Base-by-base conservation (phyloP, 2,329 filamentous ascomycete species). In the Pestalotiopsis sp. region DNA sequence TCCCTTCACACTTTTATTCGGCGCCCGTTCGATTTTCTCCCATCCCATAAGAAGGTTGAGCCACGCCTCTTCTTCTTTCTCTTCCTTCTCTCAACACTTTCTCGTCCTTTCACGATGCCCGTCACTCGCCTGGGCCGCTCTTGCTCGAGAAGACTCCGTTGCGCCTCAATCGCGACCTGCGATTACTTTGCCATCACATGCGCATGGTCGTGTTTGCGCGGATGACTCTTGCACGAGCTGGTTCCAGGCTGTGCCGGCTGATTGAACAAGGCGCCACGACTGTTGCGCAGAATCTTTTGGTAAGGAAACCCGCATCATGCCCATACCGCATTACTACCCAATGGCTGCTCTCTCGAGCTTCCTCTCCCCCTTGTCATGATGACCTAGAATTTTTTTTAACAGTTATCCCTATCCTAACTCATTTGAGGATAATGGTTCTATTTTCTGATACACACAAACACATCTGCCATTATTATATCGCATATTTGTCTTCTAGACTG, bases 381-480 rank as follows among this genome's bases (percentile, higher is more conserved):
- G 61, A 64, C 39, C 61, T 25, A 64, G 20, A 64, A 64, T 45
- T 20, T 38, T 45, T 20, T 38, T 14, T 41, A 63, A 63, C 61
- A 64, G 61, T 64, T 64, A 64, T 64, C 61, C 61, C 61, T 64
- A 64, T 64, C 61, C 25, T 38, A 64, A 64, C 39, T 36, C 31
- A 27, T 31, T 45, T 64, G 61, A 25, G 61, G 61, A 64, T 64
- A 64, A 11, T 23, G 61, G 61, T 64, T 39, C 25, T 49, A 49
- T 27, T 64, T 39, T 64, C 36, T 52, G 45, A 52, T 52, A 52
- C 11, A 64, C 59, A 62, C 59, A 39, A 39, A 20, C 59, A 12
- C 31, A 17, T 11, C 13, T 17, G 4, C 27, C 25, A 17, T 62
- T n/a, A 20, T 41, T 9, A 36, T 23, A 14, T 36, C 13, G 59